Conservation (phyloP, 1,284 basidiomycete species). For the Ustilago tritici region DNA sequence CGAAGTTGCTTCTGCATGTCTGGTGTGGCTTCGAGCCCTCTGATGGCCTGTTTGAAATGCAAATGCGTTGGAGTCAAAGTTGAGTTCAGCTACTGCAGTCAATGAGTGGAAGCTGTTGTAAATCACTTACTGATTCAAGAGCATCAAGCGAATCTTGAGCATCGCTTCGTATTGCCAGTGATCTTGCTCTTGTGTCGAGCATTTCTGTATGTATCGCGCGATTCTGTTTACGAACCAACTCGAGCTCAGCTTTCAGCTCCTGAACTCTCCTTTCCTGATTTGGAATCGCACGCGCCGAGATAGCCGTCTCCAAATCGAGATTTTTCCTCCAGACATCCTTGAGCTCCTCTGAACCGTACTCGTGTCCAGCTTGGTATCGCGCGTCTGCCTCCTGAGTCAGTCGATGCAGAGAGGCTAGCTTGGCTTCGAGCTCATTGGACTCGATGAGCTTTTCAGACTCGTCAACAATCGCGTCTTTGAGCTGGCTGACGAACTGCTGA, state of each 20-base stretch:
- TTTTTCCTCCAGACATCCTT: constrained; percentile 63
- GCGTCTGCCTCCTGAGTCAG: constrained; percentile 58
- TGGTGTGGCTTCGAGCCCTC: constrained; percentile 44
- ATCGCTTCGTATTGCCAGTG: constrained; percentile 23
- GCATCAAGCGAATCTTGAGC: constrained; percentile 34
- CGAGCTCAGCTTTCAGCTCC: constrained; percentile 36
- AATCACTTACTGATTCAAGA: constrained; percentile 40
- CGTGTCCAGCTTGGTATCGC: constrained; percentile 39
- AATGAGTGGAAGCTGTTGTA: background rate
- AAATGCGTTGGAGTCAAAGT: background rate
- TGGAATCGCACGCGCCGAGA: constrained; percentile 54
- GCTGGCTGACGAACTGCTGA: constrained; percentile 53
- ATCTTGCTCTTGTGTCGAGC: constrained; percentile 7
- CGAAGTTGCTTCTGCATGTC: constrained; percentile 49
- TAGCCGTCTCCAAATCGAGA: constrained; percentile 55
- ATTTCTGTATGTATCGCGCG: constrained; percentile 16
- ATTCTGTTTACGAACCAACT: constrained; percentile 30
- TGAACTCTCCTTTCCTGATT: constrained; percentile 49
- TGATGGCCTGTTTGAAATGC: constrained; percentile 36
- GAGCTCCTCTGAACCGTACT: constrained; percentile 31
- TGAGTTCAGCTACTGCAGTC: background rate
- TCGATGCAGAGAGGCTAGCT: constrained; percentile 52
- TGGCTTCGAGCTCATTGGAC: constrained; percentile 49
- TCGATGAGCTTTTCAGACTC: constrained; percentile 55
- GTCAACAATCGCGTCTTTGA: constrained; percentile 56